Percentiles rank a stretch among this genome's conserved stretches.
These are phyloP conservation scores for Dothiorella sarmentorum DNA, from an alignment of 2,329 filamentous ascomycete genomes.

Conservation along the genomic window DNA sequence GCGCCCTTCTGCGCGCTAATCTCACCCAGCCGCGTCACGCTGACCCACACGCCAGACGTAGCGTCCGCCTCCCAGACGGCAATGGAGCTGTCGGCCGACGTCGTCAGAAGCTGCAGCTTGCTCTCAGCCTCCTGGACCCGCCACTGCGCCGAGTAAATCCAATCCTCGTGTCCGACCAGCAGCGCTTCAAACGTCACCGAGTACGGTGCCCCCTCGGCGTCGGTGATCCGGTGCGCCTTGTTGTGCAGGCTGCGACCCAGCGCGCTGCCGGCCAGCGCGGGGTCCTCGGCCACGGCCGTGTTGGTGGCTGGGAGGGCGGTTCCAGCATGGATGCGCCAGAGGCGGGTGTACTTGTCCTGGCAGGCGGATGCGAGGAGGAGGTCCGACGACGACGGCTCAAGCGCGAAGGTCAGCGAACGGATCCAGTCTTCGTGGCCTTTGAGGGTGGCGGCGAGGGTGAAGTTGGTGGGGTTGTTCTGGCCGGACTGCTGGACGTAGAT, in stretches of 20 bases:
- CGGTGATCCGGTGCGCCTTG: conserved; percentile 73
- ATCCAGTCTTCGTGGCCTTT: conserved; percentile 95
- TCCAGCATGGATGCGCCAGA: conserved; percentile 82
- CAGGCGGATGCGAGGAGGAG: conserved; percentile 86
- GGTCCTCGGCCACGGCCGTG: conserved; percentile 50
- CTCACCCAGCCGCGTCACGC: conserved; percentile 79
- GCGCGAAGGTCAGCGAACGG: conserved; percentile 74
- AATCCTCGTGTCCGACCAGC: conserved; percentile 92
- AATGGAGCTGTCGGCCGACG: conserved; percentile 92
- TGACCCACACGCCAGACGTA: conserved; percentile 86
- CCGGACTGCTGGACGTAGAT: conserved; percentile 62
- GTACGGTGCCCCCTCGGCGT: conserved; percentile 60
- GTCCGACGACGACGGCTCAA: conserved; percentile 54
- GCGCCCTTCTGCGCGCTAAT: conserved; percentile 94
- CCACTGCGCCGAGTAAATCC: conserved; percentile 92
- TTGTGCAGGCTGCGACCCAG: conserved; percentile 77
- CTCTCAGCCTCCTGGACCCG: conserved; percentile 36
- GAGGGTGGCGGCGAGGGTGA: conserved; percentile 71
- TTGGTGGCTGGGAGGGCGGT: conserved; percentile 59
- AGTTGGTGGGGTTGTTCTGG: conserved; percentile 47
- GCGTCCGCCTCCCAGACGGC: conserved; percentile 88
- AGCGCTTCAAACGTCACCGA: conserved; percentile 91
- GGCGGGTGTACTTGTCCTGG: conserved; percentile 93
- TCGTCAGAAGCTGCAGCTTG: conserved; percentile 70
- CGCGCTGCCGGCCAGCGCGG: conserved; percentile 43